A percentile compares a stretch with the other conserved stretches of the same genome.
phyloP scores from a whole-genome alignment of 306 rosid species.

The Gastrolobium villosum region DNA sequence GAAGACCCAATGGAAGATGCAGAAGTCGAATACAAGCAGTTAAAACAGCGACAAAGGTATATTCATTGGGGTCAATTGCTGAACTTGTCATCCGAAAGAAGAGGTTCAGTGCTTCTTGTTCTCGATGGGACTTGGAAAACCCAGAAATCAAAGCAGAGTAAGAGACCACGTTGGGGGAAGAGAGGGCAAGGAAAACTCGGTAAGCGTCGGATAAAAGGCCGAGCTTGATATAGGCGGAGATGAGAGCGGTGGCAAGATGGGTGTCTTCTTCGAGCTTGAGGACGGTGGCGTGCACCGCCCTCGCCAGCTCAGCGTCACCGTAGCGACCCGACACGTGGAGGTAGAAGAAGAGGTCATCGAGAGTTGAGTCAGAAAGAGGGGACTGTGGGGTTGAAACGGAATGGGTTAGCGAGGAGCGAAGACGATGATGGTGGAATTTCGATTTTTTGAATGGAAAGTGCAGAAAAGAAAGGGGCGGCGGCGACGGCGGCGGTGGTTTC shows the following conservation, averaged over 20 bases:
- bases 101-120: slow-evolving; percentile 65
- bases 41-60: slow-evolving; percentile 80
- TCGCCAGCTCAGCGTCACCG: slow-evolving; percentile 57
- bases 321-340: slow-evolving; percentile 67
- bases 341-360: slow-evolving; percentile 42
- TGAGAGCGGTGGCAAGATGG: slow-evolving; percentile 60
- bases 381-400: too few relatives aligned
- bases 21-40: slow-evolving; percentile 66
- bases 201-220: slow-evolving; percentile 67
- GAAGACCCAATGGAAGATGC: slow-evolving; percentile 62
- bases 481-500: background rate
- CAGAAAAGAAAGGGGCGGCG: slow-evolving; percentile 30
- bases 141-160: slow-evolving; percentile 76
- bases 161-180: slow-evolving; percentile 67
- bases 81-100: slow-evolving; percentile 71
- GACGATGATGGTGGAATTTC: slow-evolving; percentile 35
- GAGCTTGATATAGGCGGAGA: slow-evolving; percentile 67
- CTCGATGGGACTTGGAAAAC: slow-evolving; percentile 68
- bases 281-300: slow-evolving; percentile 66
- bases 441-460: background rate
- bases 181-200: slow-evolving; percentile 58
- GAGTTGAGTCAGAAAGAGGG: background rate
- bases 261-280: slow-evolving; percentile 60
- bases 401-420: slow-evolving; percentile 9
- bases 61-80: slow-evolving; percentile 69